Base-by-base conservation (phyloP, 768 basidiomycete species). In the Leccinum boreale region DNA sequence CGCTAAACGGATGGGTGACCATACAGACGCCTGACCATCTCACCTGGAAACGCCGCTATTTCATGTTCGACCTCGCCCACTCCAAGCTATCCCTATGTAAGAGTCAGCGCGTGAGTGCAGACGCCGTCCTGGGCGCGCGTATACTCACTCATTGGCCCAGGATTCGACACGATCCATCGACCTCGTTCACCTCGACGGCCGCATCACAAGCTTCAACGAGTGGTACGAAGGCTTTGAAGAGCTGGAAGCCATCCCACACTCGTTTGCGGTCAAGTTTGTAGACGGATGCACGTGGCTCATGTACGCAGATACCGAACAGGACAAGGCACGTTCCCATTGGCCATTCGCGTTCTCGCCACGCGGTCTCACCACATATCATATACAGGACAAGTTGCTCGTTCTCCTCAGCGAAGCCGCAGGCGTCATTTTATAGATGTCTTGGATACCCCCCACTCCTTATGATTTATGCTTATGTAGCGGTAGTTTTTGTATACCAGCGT, bases 151-250 rank as follows among this genome's bases (percentile, higher is more conserved):
- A 19, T 14, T 4, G 5, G 21, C 24, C 15, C 52, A 76, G 76
- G 76, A 75, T 28, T 65, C 65, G 4, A 57, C 58, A 0, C 61
- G 56, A 28, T 60, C 72, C 2, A 28, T 74, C 3, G 71, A 74
- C 31, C 53, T 78, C 46, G 52, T 85, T n/a, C 69, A 78, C 36
- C 68, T 87, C 44, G 74, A 77, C 5, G 80, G 79, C 9, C 71
- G 75, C 9, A 65, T 85, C 15, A 71, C 69, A 47, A 79, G 71
- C 9, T 60, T 87, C 53, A 76, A 77, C 57, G 87, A 88, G 62
- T 86, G 85, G 81, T 76, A 81, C 55, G 83, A 88, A 55, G 86
- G 86, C 5, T 86, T 82, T 57, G 86, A 88, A 56, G 84, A 86
- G 48, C 68, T 89, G 33, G 78, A 84, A 65, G 79, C 85, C 10